These are phyloP conservation scores for Coffea humblotiana DNA, from an alignment of 305 asterid species.

Conservation along the genomic window DNA sequence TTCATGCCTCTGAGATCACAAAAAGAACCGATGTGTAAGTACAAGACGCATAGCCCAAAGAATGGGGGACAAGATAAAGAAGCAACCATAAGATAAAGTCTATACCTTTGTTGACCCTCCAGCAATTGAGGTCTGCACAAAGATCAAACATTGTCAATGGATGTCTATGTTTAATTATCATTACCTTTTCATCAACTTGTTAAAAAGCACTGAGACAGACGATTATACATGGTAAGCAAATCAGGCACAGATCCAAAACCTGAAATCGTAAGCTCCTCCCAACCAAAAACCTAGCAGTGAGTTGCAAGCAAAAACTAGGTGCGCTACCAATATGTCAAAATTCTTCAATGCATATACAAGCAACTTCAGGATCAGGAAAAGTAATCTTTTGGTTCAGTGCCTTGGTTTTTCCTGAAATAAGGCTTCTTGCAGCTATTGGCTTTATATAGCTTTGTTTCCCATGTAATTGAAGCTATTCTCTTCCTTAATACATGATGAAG, in stretches of 20 bases:
- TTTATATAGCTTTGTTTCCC: background rate
- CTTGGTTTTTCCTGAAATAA: no score
- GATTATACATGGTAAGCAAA: background rate
- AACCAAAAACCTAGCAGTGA: background rate
- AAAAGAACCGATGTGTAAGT: conserved; percentile 7
- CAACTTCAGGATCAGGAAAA: background rate
- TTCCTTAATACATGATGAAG: background rate
- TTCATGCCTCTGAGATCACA: conserved; percentile 24
- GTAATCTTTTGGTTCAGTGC: background rate
- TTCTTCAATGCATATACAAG: background rate
- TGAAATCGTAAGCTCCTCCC: background rate
- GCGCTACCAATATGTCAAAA: background rate
- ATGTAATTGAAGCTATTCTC: background rate
- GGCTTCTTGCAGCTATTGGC: background rate
- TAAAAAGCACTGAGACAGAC: background rate
- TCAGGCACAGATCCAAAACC: background rate
- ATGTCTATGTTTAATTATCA: background rate
- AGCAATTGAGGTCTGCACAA: conserved; percentile 41
- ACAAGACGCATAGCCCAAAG: background rate
- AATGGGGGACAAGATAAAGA: background rate
- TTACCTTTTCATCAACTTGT: background rate
- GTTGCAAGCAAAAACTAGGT: background rate
- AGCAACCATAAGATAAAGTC: conserved; percentile 6
- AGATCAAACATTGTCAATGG: conserved; percentile 24
- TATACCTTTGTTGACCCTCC: conserved; percentile 53